Evolutionary conservation across 2,329 filamentous ascomycete genomes (phyloP), one percentile per base, ranked within the genome.

Genomic region (Cercospora sp.): DNA sequence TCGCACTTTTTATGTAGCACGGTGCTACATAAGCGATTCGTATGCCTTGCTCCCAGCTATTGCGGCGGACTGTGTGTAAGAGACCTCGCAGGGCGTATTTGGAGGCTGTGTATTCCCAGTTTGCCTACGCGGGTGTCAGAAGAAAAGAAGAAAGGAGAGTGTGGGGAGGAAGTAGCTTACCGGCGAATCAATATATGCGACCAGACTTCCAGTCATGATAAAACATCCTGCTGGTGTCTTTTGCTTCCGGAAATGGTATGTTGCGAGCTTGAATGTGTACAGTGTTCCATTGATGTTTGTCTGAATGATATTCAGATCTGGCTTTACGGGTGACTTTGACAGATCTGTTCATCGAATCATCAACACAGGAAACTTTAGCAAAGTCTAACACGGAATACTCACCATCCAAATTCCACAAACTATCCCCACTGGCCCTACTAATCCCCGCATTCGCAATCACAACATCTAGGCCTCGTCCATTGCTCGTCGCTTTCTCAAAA

Each of bases 331-430:
- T 8, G 12, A 12, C 3, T 55, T 28, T 0, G 49, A 55, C 0
- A 55, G 49, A 28, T 55, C 49, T 55, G 7, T 0, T 5, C 12
- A 13, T 28, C 49, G 30, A 24, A 28, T 16, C 10, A 9, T 7
- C 13, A 24, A 26, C 18, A 53, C 49, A 16, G 3, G 0, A 2
- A n/a, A 16, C 21, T 7, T 13, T 2, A 26, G 21, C 18, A 24
- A 24, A 51, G 0, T 12, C 5, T 18, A 3, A 24, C 2, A 21
- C 26, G 0, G 9, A 2, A 13, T 9, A 6, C 24, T 55, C 2
- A 55, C 49, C 49, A 55, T 28, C 49, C 49, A 55, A 55, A 16
- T 55, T 26, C 49, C 49, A 55, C 49, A 55, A 28, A 55, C 49
- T 55, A 28, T 55, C 49, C 5, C 24, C 49, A 28, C 49, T 55